Base-by-base conservation (phyloP, 2,329 filamentous ascomycete species). In the Fusarium mexicanum region DNA sequence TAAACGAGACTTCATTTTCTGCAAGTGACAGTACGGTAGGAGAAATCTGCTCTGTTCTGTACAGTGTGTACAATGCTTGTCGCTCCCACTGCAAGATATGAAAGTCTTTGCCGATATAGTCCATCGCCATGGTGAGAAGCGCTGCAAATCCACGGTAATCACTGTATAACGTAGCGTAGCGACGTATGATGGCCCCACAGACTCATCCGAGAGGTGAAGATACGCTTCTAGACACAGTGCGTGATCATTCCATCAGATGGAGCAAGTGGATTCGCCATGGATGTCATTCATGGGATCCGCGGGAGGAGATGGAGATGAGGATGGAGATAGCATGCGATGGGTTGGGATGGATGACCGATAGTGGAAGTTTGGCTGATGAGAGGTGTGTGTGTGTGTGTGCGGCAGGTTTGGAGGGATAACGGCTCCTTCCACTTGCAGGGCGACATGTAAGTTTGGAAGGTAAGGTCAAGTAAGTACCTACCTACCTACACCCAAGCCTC, bases 201-300 rank as follows among this genome's bases (percentile, higher is more conserved):
- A 47, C 43, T 53, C 20, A 47, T 41, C 58, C 46, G 37, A 55
- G 24, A 55, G 57, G 57, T 53, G 44, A 60, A 59, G 46, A 51
- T 64, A 33, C 41, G 20, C 44, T 38, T 50, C 33, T 18, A 44
- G 35, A 41, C 55, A 71, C 71, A 67, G 68, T 64, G 58, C 53
- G 59, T 62, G 51, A 51, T 54, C 60, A 61, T 29, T 50, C 43
- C 47, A 57, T 35, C 51, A 51, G 57, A 67, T 54, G 67, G 54
- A 59, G 48, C 14, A 48, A 63, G 62, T 72, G 67, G 71, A 54
- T 51, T 58, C 50, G 66, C 43, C 62, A 69, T 68, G 71, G 71
- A 68, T 73, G 71, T 58, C 55, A 74, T 69, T 61, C 44, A 58
- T 69, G 50, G 67, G 67, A 67, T 71, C 55, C 67, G 69, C 67